A percentile compares a stretch with the other conserved stretches of the same genome.
These are phyloP conservation scores for Daldinia loculata DNA, from an alignment of 495 filamentous ascomycete species.

Conservation along the genomic window DNA sequence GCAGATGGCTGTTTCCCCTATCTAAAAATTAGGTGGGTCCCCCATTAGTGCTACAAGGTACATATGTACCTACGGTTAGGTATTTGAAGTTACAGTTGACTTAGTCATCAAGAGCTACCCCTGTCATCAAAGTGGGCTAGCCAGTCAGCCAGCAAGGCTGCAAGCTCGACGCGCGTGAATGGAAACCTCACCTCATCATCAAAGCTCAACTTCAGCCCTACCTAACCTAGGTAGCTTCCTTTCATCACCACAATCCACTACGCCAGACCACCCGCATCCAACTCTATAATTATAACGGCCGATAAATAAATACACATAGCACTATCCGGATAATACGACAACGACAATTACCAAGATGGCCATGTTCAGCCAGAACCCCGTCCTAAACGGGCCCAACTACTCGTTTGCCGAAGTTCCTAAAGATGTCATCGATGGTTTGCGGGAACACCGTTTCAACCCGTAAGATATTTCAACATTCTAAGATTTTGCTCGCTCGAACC, in stretches of 20 bases:
- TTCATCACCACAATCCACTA: slow-evolving; percentile 32
- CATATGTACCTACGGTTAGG: too few relatives aligned
- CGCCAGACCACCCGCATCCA: slow-evolving; percentile 1
- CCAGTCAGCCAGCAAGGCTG: slow-evolving; percentile 50
- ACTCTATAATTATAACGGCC: neutral
- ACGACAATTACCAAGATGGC: slow-evolving; percentile 53
- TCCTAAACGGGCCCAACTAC: slow-evolving; percentile 69
- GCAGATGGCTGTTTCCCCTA: slow-evolving; percentile 20
- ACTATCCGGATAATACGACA: slow-evolving; percentile 3
- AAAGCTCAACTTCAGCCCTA: slow-evolving; percentile 35
- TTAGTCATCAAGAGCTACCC: slow-evolving; percentile 46
- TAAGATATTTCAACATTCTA: slow-evolving; percentile 55
- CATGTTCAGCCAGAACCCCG: slow-evolving; percentile 70
- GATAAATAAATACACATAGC: slow-evolving; percentile 2
- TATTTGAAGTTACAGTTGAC: neutral
- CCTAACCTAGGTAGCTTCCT: too few relatives aligned
- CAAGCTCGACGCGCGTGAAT: slow-evolving; percentile 58
- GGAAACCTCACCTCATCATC: slow-evolving; percentile 29
- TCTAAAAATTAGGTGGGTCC: slow-evolving; percentile 17
- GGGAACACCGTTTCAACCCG: slow-evolving; percentile 93
- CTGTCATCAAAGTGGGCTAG: slow-evolving; percentile 21
- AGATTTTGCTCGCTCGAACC: neutral
- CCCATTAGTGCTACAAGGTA: neutral
- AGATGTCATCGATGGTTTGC: slow-evolving; percentile 55
- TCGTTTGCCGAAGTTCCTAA: slow-evolving; percentile 63